Evolutionary conservation across 2,329 filamentous ascomycete genomes (phyloP).

Genomic region (Colletotrichum theobromicola): DNA sequence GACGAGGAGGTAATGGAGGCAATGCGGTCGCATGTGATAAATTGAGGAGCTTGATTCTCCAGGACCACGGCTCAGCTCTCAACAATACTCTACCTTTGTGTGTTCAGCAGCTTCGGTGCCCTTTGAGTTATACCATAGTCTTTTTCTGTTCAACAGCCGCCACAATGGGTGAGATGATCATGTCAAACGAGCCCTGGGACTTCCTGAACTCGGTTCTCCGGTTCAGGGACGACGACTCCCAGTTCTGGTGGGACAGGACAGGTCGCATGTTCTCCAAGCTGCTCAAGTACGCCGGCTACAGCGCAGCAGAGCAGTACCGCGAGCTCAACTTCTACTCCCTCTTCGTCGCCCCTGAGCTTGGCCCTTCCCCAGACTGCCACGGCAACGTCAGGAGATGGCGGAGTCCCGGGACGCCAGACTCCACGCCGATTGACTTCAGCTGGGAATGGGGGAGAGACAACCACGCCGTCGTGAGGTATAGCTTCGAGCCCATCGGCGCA

Average conservation of each 20-base stretch:
- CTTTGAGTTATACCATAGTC: background rate
- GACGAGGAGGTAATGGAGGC: background rate
- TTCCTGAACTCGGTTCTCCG: slow-evolving; percentile 14
- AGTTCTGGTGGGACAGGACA: slow-evolving; percentile 18
- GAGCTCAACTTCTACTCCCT: slow-evolving; percentile 19
- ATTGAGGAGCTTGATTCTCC: background rate
- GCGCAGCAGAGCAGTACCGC: slow-evolving; percentile 13
- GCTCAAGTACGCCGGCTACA: slow-evolving; percentile 15
- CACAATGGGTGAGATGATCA: slow-evolving; percentile 18
- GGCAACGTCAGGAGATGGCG: slow-evolving; percentile 13
- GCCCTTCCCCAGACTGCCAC: slow-evolving; percentile 12
- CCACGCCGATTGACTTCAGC: slow-evolving; percentile 18
- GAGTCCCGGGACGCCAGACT: slow-evolving; percentile 14
- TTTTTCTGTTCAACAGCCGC: background rate
- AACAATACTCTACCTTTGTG: background rate
- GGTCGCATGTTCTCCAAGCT: slow-evolving; percentile 18
- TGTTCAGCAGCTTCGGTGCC: background rate
- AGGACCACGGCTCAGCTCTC: background rate
- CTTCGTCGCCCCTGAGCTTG: slow-evolving; percentile 16
- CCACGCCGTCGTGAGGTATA: slow-evolving; percentile 2
- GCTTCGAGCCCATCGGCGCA: slow-evolving; percentile 12
- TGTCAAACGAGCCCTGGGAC: slow-evolving; percentile 16
- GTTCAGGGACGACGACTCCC: slow-evolving; percentile 16
- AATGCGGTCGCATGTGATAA: background rate
- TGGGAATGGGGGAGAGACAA: slow-evolving; percentile 14